Base-by-base conservation (phyloP, 352 stramenopile species). In the Pythium aquatile region DNA sequence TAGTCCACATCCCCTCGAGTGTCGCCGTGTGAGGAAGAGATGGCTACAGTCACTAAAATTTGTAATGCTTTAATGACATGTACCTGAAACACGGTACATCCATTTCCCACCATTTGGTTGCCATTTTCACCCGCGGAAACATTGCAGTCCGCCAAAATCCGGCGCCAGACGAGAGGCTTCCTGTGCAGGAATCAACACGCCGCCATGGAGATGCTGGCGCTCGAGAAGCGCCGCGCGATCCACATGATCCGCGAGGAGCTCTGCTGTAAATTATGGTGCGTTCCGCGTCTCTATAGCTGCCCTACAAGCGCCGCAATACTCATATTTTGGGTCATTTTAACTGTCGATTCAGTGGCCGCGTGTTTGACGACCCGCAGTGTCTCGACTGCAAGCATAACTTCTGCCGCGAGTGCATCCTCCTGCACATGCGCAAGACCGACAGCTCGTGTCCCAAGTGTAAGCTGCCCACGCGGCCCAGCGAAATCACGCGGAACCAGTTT, bases 371-470 rank as follows among this genome's bases (percentile, higher is more conserved):
- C 65, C 83, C 87, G 49, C 87, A 95, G 37, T 92, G 85, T 56
- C 77, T 95, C 57, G 82, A 89, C 70, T 95, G 87, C 69, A 93
- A 95, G 59, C 87, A 95, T 80, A 95, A 95, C 58, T 95, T 94
- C 55, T 95, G 87, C 55, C 81, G 74, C 68, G 62, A 73, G 24
- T 95, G 85, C 70, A 93, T 94, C 55, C 74, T 87, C 28, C 55
- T 75, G 33, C 81, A 93, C 47, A 58, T 95, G 44, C 72, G 72
- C 46, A 82, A 77, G 53, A 76, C 78, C 57, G 72, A 87, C 54
- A 81, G 73, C 37, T 68, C 77, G 42, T 95, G 87, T 69, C 85
- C 87, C 2, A 79, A 71, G 39, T 95, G 87, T 59, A 75, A 77
- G 11, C 75, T 95, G 60, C 87, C 87, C 20, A 91, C 83, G 56